A percentile compares a stretch with the other conserved stretches of the same genome.
Evolutionary conservation across 1,284 basidiomycete species (phyloP).

Genomic region (Trichosporon sp.): DNA sequence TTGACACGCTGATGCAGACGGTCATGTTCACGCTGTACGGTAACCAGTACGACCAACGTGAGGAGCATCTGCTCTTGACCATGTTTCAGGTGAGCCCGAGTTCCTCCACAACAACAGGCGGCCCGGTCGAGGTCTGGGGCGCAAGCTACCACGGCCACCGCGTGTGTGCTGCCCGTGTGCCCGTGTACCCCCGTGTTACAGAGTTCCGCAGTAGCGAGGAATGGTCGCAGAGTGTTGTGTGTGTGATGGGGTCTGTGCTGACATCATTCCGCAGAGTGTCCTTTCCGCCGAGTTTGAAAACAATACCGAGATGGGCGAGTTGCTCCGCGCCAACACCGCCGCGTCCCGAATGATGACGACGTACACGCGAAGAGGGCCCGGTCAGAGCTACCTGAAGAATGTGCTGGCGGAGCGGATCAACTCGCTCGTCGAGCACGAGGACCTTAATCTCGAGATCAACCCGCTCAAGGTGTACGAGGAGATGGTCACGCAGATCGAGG

Average conservation of each 20-base stretch:
- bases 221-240: neutral
- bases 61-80: slow-evolving; percentile 94
- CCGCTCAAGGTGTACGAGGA: slow-evolving; percentile 98
- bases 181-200: neutral
- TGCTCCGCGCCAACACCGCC: slow-evolving; percentile 95
- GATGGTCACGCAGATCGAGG: slow-evolving; percentile 97
- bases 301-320: slow-evolving; percentile 92
- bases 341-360: slow-evolving; percentile 99
- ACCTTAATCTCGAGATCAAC: slow-evolving; percentile 96
- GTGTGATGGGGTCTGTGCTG: slow-evolving; percentile 15
- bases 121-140: neutral
- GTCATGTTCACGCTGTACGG: slow-evolving; percentile 99
- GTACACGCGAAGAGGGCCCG: slow-evolving; percentile 94
- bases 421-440: slow-evolving; percentile 95
- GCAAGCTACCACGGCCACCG: neutral
- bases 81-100: slow-evolving; percentile 71
- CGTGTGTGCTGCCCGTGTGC: no score
- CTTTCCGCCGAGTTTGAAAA: slow-evolving; percentile 97
- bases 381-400: slow-evolving; percentile 94
- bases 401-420: slow-evolving; percentile 96
- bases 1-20: slow-evolving; percentile 96
- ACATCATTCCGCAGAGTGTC: slow-evolving; percentile 62
- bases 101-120: no score
- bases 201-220: neutral
- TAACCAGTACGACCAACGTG: slow-evolving; percentile 97